Evolutionary conservation across 2,329 filamentous ascomycete genomes (phyloP).

Genomic region (Xylariaceae sp.): DNA sequence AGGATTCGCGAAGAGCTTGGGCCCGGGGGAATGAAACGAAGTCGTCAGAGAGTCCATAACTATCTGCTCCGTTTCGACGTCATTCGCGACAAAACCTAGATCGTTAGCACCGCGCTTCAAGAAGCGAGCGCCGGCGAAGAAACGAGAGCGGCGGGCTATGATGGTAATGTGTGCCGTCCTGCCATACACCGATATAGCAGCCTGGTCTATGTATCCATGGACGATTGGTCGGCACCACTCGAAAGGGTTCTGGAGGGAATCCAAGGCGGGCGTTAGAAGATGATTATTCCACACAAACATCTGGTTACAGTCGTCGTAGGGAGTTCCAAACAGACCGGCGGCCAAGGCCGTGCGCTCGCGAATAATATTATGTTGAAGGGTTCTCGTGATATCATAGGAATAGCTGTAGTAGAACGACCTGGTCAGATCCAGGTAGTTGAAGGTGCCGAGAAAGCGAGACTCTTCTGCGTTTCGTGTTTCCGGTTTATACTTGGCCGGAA

Average conservation of each 20-base stretch:
- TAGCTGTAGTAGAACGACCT: slow-evolving; percentile 98
- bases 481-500: slow-evolving; percentile 67
- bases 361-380: slow-evolving; percentile 86
- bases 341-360: slow-evolving; percentile 68
- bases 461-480: slow-evolving; percentile 81
- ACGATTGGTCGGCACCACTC: slow-evolving; percentile 97
- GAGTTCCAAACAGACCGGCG: slow-evolving; percentile 54
- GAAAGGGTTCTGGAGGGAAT: slow-evolving; percentile 69
- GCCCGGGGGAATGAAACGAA: slow-evolving; percentile 88
- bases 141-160: slow-evolving; percentile 84
- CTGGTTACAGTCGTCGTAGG: slow-evolving; percentile 66
- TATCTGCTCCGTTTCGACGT: slow-evolving; percentile 98
- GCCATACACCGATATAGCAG: slow-evolving; percentile 78
- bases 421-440: slow-evolving; percentile 86
- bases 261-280: slow-evolving; percentile 68
- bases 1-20: slow-evolving; percentile 77
- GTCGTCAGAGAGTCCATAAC: slow-evolving; percentile 92
- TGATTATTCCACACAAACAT: slow-evolving; percentile 99
- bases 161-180: slow-evolving; percentile 86
- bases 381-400: slow-evolving; percentile 91
- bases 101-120: slow-evolving; percentile 94
- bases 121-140: slow-evolving; percentile 91
- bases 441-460: slow-evolving; percentile 77
- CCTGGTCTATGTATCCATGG: slow-evolving; percentile 93
- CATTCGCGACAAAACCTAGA: slow-evolving; percentile 90